These are phyloP conservation scores for Termitomyces sp. DNA, from an alignment of 768 basidiomycete species.

Conservation along the genomic window DNA sequence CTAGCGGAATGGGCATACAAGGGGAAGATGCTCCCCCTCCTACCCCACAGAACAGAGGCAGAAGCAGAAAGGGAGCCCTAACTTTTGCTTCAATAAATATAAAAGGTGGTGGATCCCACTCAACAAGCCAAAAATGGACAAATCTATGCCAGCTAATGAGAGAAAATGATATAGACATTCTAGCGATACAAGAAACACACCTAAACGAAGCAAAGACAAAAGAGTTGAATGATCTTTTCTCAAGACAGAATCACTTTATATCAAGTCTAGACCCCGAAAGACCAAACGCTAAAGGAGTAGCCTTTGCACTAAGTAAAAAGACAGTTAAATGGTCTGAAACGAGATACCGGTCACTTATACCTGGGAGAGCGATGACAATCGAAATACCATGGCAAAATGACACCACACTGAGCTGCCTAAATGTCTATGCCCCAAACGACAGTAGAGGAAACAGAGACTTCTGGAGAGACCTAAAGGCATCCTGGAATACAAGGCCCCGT, in stretches of 20 bases:
- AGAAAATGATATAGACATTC: neutral
- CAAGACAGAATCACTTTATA: no score
- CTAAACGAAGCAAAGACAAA: neutral
- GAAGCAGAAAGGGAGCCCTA: neutral
- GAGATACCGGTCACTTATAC: conserved; percentile 24
- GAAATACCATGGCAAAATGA: conserved; percentile 13
- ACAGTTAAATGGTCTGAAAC: neutral
- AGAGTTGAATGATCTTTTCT: conserved; percentile 1
- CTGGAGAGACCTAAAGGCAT: neutral
- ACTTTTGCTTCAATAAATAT: neutral
- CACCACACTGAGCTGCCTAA: neutral
- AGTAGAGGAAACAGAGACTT: neutral
- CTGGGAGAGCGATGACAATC: conserved; percentile 12
- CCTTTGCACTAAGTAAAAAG: no score
- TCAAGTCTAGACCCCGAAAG: no score
- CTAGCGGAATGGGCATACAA: no score
- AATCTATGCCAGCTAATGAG: conserved; percentile 16
- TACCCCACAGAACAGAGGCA: neutral
- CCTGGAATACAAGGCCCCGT: neutral
- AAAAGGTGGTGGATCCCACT: no score
- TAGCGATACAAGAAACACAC: no score
- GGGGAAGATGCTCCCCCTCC: no score
- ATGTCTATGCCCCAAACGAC: neutral
- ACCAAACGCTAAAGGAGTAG: no score
- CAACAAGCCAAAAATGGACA: neutral